A percentile compares a stretch with the other conserved stretches of the same genome.
phyloP scores from a whole-genome alignment of 805 yeast species.

The Teunomyces panamensis region DNA sequence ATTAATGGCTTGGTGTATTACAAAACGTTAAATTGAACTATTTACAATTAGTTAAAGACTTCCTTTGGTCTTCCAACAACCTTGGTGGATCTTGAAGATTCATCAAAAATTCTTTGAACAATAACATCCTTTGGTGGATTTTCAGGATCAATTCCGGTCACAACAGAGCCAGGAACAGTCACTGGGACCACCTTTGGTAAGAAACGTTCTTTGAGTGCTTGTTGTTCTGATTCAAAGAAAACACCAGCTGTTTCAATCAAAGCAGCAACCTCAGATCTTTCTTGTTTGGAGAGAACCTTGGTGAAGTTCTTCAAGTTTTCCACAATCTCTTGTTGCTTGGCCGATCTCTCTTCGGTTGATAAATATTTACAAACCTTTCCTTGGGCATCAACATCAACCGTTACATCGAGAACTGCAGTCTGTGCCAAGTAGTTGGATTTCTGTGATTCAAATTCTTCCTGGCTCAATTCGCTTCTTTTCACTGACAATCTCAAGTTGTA shows the following conservation, averaged over 20 bases:
- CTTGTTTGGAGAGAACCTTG: constrained; percentile 30
- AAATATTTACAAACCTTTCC: constrained; percentile 40
- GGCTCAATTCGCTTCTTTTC: constrained; percentile 35
- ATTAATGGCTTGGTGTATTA: background rate
- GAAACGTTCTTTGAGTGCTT: constrained; percentile 43
- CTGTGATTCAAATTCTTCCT: constrained; percentile 19
- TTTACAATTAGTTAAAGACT: constrained; percentile 32
- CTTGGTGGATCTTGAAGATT: constrained; percentile 49
- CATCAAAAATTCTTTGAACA: constrained; percentile 60
- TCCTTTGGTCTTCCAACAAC: constrained; percentile 52
- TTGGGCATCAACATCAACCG: constrained; percentile 47
- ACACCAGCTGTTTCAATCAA: constrained; percentile 44
- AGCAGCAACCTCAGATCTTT: constrained; percentile 38
- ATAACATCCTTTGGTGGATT: constrained; percentile 48
- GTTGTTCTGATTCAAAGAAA: constrained; percentile 36
- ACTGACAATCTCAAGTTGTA: constrained; percentile 42
- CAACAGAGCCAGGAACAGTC: constrained; percentile 39
- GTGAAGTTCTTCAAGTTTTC: constrained; percentile 18
- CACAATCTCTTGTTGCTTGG: constrained; percentile 19
- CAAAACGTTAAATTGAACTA: background rate
- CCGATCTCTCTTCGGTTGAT: constrained; percentile 24
- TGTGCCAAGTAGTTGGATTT: constrained; percentile 33
- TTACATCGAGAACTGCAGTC: constrained; percentile 39
- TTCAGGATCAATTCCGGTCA: constrained; percentile 31
- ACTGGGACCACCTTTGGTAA: constrained; percentile 59